phyloP scores from a whole-genome alignment of 1,139 yeast genomes.

The Suhomyces anneliseae region DNA sequence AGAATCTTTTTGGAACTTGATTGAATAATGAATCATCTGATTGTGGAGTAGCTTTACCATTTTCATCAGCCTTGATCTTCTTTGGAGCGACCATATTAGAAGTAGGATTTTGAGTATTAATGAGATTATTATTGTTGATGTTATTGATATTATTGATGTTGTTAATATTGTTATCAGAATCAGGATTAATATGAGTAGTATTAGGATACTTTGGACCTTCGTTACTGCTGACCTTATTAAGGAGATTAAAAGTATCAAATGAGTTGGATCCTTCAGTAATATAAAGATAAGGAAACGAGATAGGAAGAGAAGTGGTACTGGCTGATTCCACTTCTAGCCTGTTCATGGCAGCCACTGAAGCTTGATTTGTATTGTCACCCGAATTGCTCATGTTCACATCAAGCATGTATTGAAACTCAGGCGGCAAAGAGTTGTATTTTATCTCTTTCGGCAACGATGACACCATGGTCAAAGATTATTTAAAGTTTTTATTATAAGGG shows the following conservation, averaged over 20 bases:
- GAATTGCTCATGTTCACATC: slow-evolving; percentile 6
- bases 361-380: neutral
- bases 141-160: neutral
- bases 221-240: slow-evolving; percentile 17
- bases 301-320: slow-evolving; percentile 32
- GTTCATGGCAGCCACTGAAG: slow-evolving; percentile 11
- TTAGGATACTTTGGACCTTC: slow-evolving; percentile 26
- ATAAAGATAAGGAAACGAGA: slow-evolving; percentile 37
- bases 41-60: neutral
- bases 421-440: slow-evolving; percentile 6
- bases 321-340: slow-evolving; percentile 34
- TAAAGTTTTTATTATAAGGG: neutral
- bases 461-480: neutral
- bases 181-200: slow-evolving; percentile 21
- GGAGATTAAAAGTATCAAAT: slow-evolving; percentile 34
- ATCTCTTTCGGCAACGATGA: neutral
- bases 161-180: slow-evolving; percentile 1
- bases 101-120: no score
- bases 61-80: no score
- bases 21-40: slow-evolving; percentile 18
- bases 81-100: no score
- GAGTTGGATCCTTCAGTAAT: slow-evolving; percentile 28
- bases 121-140: no score
- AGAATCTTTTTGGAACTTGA: slow-evolving; percentile 44
- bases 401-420: slow-evolving; percentile 8